Percentiles rank a stretch among this genome's conserved stretches.
Conservation (phyloP, 2,329 filamentous ascomycete genomes). For the Aspergillus brasiliensis region DNA sequence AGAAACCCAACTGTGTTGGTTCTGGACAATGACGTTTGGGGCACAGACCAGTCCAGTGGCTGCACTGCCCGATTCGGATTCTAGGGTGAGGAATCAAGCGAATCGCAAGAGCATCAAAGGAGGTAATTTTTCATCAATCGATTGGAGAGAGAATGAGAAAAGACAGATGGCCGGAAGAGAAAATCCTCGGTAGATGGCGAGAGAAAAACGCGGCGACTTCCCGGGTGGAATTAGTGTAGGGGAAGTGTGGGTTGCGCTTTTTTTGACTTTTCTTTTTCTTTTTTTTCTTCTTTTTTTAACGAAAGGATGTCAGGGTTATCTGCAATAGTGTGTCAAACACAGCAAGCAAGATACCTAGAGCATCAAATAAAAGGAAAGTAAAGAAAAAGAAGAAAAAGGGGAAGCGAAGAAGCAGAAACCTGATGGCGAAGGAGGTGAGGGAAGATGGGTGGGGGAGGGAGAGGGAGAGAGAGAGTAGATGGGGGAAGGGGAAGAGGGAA, state of each 20-base stretch:
- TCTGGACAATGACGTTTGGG: constrained; percentile 35
- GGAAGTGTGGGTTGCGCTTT: constrained; percentile 23
- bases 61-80: constrained; percentile 41
- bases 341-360: constrained; percentile 35
- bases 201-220: constrained; percentile 13
- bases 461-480: constrained; percentile 15
- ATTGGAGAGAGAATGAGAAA: constrained; percentile 20
- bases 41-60: constrained; percentile 51
- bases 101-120: constrained; percentile 28
- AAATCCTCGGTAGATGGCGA: constrained; percentile 18
- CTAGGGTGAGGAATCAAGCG: constrained; percentile 25
- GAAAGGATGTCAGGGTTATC: constrained; percentile 41
- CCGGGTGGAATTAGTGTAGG: constrained; percentile 15
- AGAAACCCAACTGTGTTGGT: constrained; percentile 31
- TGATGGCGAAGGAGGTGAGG: constrained; percentile 18
- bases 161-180: constrained; percentile 20
- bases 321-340: constrained; percentile 51
- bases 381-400: constrained; percentile 24
- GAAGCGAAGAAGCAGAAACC: constrained; percentile 16
- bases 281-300: constrained; percentile 23
- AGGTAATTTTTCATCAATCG: constrained; percentile 1
- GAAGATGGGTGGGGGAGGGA: constrained; percentile 15
- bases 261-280: constrained; percentile 11
- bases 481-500: constrained; percentile 14
- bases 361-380: constrained; percentile 28